These are phyloP conservation scores for Gracilaria gracilis DNA, from an alignment of 23 red algal species.

Conservation along the genomic window DNA sequence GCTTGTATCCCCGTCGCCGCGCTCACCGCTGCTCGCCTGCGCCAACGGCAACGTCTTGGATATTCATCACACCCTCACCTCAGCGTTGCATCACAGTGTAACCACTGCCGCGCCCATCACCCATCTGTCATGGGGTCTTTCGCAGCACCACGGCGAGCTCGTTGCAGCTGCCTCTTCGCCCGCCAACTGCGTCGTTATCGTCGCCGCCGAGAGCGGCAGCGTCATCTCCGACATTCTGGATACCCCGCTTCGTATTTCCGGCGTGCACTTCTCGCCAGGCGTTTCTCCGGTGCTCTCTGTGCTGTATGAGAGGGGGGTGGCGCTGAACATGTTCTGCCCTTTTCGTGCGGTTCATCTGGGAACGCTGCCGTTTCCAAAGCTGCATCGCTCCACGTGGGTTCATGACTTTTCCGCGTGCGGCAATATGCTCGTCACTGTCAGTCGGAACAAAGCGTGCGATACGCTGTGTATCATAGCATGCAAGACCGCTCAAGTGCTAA, in stretches of 20 bases:
- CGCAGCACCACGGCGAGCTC: conserved; percentile 23
- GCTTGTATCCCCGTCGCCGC: conserved; percentile 10
- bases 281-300: neutral
- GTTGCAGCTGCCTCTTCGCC: conserved; percentile 10
- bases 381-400: neutral
- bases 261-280: neutral
- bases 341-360: conserved; percentile 7
- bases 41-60: conserved; percentile 39
- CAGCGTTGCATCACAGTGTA: conserved; percentile 10
- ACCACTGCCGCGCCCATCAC: conserved; percentile 30
- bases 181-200: conserved; percentile 29
- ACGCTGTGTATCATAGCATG: conserved; percentile 26
- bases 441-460: neutral
- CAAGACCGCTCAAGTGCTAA: conserved; percentile 21
- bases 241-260: neutral
- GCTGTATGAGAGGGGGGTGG: neutral
- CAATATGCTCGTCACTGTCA: conserved; percentile 13
- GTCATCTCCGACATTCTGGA: conserved; percentile 30
- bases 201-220: neutral
- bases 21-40: conserved; percentile 28
- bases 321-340: conserved; percentile 17
- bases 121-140: conserved; percentile 2
- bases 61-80: conserved; percentile 10
- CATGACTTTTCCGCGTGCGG: conserved; percentile 18
- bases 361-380: neutral